phyloP scores from a whole-genome alignment of 2,329 filamentous ascomycete genomes.

The Epichloe glyceriae region DNA sequence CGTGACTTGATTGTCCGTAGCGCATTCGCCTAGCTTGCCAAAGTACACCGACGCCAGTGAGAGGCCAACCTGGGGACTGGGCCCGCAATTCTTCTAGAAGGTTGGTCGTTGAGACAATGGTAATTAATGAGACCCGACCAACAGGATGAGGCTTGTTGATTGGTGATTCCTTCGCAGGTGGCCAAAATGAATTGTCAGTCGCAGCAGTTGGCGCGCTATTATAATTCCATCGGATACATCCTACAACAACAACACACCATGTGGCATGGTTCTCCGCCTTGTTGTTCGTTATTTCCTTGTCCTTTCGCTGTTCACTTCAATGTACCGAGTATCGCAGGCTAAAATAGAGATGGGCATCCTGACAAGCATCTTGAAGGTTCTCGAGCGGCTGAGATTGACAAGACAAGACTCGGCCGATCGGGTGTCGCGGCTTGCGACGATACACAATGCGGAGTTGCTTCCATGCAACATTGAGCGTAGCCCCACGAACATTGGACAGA shows the following conservation, averaged over 20 bases:
- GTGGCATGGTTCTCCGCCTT: neutral
- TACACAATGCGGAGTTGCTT: neutral
- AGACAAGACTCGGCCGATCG: slow-evolving; percentile 6
- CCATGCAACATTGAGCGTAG: neutral
- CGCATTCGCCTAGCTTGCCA: neutral
- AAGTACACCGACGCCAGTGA: no score
- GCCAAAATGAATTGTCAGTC: no score
- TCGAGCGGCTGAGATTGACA: neutral
- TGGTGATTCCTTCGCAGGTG: no score
- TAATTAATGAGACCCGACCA: neutral
- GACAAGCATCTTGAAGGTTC: neutral
- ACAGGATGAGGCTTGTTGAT: no score
- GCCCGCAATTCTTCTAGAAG: slow-evolving; percentile 21
- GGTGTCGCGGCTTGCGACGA: slow-evolving; percentile 3
- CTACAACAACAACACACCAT: neutral
- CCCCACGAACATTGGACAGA: neutral
- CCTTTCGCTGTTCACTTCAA: neutral
- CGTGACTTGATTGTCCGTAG: slow-evolving; percentile 5
- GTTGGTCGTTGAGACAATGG: neutral
- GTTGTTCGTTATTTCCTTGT: neutral
- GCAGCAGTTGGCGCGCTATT: no score
- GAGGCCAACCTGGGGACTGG: slow-evolving; percentile 7
- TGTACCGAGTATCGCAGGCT: neutral
- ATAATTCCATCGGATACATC: no score
- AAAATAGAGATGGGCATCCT: neutral